These are phyloP conservation scores for Leccinum uliginosum DNA, from an alignment of 768 basidiomycete species.

Conservation along the genomic window DNA sequence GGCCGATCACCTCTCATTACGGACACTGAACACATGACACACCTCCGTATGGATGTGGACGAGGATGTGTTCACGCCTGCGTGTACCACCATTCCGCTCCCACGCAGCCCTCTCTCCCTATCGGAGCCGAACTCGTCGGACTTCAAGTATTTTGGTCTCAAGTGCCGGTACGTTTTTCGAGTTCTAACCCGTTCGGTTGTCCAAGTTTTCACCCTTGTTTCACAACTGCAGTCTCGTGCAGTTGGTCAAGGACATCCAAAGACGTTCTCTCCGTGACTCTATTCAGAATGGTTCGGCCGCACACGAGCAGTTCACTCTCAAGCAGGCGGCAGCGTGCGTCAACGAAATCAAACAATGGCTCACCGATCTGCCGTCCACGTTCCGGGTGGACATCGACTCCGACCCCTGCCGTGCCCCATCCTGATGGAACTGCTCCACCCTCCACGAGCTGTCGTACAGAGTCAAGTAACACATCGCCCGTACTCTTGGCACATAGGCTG, in stretches of 20 bases:
- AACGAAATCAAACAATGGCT: constrained; percentile 55
- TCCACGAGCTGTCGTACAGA: constrained; percentile 11
- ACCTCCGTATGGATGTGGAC: constrained; percentile 53
- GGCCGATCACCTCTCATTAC: constrained; percentile 59
- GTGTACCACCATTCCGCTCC: constrained; percentile 42
- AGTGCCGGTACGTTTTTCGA: constrained; percentile 54
- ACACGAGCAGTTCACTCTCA: constrained; percentile 44
- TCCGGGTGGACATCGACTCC: constrained; percentile 39
- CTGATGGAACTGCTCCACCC: constrained; percentile 6
- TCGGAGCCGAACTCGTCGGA: constrained; percentile 30
- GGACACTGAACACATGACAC: constrained; percentile 50
- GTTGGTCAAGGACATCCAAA: constrained; percentile 58
- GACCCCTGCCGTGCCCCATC: constrained; percentile 21
- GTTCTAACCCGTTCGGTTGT: not conserved
- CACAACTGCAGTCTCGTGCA: constrained; percentile 46
- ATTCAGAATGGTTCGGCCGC: constrained; percentile 25
- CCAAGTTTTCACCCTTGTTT: constrained; percentile 1
- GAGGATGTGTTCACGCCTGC: constrained; percentile 48
- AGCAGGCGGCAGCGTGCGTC: constrained; percentile 58
- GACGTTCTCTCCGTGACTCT: constrained; percentile 43
- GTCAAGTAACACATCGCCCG: constrained; percentile 26
- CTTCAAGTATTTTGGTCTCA: constrained; percentile 49
- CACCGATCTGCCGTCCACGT: constrained; percentile 44
- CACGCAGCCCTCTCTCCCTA: constrained; percentile 25
- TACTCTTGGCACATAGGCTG: constrained; percentile 48